phyloP scores from a whole-genome alignment of 495 filamentous ascomycete genomes.

The Podospora australis region DNA sequence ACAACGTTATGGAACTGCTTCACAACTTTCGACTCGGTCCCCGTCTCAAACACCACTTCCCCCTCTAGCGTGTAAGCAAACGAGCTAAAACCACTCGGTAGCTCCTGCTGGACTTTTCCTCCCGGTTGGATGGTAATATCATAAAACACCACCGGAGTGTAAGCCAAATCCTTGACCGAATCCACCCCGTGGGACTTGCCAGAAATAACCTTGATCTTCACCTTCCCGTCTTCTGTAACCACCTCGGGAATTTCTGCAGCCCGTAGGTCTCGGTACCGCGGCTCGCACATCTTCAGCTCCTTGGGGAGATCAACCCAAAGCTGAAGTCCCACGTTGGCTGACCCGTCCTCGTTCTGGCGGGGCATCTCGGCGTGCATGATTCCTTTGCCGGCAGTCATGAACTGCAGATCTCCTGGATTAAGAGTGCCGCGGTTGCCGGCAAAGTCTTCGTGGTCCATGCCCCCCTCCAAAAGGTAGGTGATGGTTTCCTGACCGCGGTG shows the following conservation, averaged over 20 bases:
- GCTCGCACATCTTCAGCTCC: conserved; percentile 79
- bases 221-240: conserved; percentile 61
- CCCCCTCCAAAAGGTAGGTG: conserved; percentile 80
- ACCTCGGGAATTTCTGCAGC: conserved; percentile 70
- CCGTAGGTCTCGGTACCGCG: conserved; percentile 79
- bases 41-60: conserved; percentile 57
- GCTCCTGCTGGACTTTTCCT: conserved; percentile 60
- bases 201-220: conserved; percentile 81
- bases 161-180: conserved; percentile 79
- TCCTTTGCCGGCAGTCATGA: conserved; percentile 92
- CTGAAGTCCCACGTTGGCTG: conserved; percentile 80
- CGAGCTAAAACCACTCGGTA: conserved; percentile 83
- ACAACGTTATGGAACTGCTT: conserved; percentile 82
- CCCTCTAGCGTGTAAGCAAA: conserved; percentile 82
- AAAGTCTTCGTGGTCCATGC: conserved; percentile 93
- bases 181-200: conserved; percentile 80
- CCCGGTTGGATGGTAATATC: conserved; percentile 81
- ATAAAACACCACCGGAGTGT: conserved; percentile 91
- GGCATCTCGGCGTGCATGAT: conserved; percentile 99
- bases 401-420: conserved; percentile 79
- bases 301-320: conserved; percentile 90
- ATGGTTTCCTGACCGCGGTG: conserved; percentile 66
- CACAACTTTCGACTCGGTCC: conserved; percentile 50
- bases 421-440: conserved; percentile 84
- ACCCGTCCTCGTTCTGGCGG: conserved; percentile 66